Conservation (phyloP, 305 asterid genomes). For the Ilex paraguariensis region DNA sequence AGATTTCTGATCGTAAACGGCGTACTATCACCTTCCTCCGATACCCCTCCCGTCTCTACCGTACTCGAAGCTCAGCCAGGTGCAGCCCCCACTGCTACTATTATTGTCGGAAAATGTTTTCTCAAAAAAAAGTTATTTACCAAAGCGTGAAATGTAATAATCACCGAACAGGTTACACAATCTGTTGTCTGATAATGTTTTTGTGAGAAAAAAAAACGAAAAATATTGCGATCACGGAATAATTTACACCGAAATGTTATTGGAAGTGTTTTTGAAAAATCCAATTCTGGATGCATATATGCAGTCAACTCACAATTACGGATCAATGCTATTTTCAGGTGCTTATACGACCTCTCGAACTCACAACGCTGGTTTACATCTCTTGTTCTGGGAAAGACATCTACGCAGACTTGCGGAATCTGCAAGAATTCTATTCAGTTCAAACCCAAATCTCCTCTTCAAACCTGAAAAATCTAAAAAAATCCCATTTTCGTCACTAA, state of each 20-base stretch:
- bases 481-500: slow-evolving; percentile 20
- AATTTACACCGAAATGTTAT: no score
- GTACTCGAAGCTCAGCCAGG: slow-evolving; percentile 78
- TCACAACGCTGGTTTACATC: slow-evolving; percentile 47
- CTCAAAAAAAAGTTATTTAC: no score
- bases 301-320: no score
- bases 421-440: slow-evolving; percentile 38
- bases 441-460: slow-evolving; percentile 48
- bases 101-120: no score
- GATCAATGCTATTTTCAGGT: slow-evolving; percentile 42
- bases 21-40: slow-evolving; percentile 34
- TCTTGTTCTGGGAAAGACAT: slow-evolving; percentile 85
- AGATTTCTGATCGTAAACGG: slow-evolving; percentile 59
- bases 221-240: no score
- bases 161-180: no score
- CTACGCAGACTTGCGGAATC: slow-evolving; percentile 65
- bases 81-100: slow-evolving; percentile 3
- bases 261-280: no score
- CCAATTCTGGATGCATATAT: no score
- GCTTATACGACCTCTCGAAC: slow-evolving; percentile 96
- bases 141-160: no score
- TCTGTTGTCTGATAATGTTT: no score
- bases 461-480: slow-evolving; percentile 9
- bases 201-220: no score
- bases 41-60: slow-evolving; percentile 55